These are phyloP conservation scores for Fraxinus floribunda DNA, from an alignment of 305 asterid genomes.

Conservation along the genomic window DNA sequence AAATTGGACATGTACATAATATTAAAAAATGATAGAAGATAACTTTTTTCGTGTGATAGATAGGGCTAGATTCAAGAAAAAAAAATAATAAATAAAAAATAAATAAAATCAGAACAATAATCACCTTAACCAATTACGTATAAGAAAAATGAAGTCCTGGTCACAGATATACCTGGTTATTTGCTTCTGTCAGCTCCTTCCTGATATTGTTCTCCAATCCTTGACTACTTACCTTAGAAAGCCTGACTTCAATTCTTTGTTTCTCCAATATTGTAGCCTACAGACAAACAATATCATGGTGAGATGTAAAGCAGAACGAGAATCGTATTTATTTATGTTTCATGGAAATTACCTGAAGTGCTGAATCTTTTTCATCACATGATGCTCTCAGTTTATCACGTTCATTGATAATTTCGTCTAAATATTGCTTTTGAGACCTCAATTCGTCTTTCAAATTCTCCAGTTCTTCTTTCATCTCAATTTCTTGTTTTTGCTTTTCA, in stretches of 20 bases:
- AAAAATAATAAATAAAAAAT: background rate
- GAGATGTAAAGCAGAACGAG: slow-evolving; percentile 22
- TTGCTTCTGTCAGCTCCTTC: slow-evolving; percentile 67
- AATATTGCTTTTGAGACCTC: slow-evolving; percentile 66
- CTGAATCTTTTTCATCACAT: slow-evolving; percentile 70
- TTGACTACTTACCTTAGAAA: slow-evolving; percentile 58
- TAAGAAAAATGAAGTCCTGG: slow-evolving; percentile 2
- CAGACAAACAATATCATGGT: slow-evolving; percentile 28
- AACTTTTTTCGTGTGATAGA: background rate
- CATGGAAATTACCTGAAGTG: slow-evolving; percentile 61
- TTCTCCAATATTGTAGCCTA: slow-evolving; percentile 75
- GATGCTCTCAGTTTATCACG: slow-evolving; percentile 63
- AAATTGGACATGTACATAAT: background rate
- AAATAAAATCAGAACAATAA: background rate
- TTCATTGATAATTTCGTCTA: slow-evolving; percentile 57
- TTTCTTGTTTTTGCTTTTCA: slow-evolving; percentile 67
- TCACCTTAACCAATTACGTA: slow-evolving; percentile 5
- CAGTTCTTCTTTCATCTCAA: slow-evolving; percentile 57
- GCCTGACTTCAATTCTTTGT: slow-evolving; percentile 60
- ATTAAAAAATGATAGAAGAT: background rate
- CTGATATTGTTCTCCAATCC: slow-evolving; percentile 64
- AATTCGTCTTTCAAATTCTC: slow-evolving; percentile 55
- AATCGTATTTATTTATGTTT: slow-evolving; percentile 4
- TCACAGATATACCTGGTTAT: slow-evolving; percentile 55
- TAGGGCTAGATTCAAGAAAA: background rate